Evolutionary conservation across 371 early-diverging fungal genomes (phyloP), one percentile per base, ranked within the genome.

Genomic region (Encephalitozoon romaleae): DNA sequence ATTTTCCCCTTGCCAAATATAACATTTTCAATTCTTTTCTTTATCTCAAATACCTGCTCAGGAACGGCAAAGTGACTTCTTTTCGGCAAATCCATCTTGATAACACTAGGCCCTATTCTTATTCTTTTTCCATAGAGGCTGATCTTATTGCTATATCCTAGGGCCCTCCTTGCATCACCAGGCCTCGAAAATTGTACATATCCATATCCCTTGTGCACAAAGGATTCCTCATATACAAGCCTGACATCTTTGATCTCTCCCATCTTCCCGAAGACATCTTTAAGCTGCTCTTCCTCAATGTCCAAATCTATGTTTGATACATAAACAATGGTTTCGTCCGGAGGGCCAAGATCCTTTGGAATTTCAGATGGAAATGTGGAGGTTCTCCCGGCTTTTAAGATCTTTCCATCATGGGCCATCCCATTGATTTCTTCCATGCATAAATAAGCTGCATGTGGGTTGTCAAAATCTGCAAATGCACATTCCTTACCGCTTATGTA

Each of bases 401-500:
- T 25, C n/a, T 42, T 52, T 11, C 54, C 54, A 39, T 70, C 26
- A 53, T 54, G 8, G 3, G 5, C 8, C 25, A 45, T 30, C 47
- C 64, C 64, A 18, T 59, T 49, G 26, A 72, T 12, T 26, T 55
- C 59, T 9, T 32, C 32, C n/a, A 72, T 72, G 38, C 34, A 45
- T 32, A 72, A 4, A n/a, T 63, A 41, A 8, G 72, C 72, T 12
- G 72, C 59, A 72, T 72, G 41, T 2, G 72, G 72, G 47, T 72
- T 72, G 39, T 72, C 72, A 64, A 72, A 72, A 28, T 72, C 72
- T 30, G 63, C 64, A 72, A 72, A 72, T 23, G 12, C 65, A 72
- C 45, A 72, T 32, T 51, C 64, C 47, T 64, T 59, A 28, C 12
- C 28, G 5, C 47, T 3, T 21, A 41, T 64, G 28, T 23, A 63